Conservation (phyloP, 345 rosid species). For the Balakata baccata region DNA sequence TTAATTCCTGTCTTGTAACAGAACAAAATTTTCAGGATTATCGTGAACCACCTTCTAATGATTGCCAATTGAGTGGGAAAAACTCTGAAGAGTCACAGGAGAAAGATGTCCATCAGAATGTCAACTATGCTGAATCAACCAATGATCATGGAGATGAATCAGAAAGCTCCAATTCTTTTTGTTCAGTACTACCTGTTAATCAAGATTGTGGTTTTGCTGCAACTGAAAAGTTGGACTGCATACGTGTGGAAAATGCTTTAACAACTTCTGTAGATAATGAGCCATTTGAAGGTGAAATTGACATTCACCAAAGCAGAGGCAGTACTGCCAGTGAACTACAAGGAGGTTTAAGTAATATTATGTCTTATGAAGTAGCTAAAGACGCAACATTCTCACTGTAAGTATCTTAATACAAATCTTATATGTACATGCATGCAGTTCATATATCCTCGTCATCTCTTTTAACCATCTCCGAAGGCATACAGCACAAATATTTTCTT, state of each 20-base stretch:
- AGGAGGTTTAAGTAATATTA: conserved; percentile 15
- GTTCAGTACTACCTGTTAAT: conserved; percentile 16
- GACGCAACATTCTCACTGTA: conserved; percentile 34
- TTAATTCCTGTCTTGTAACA: conserved; percentile 17
- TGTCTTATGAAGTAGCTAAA: conserved; percentile 27
- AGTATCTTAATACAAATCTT: conserved; percentile 29
- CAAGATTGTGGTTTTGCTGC: conserved; percentile 26
- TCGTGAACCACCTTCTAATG: conserved; percentile 23
- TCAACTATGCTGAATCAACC: conserved; percentile 9
- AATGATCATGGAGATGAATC: conserved; percentile 12
- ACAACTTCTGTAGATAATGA: conserved; percentile 14
- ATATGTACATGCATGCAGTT: conserved; percentile 11
- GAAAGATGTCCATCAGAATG: conserved; percentile 16
- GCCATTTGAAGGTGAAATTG: conserved; percentile 31
- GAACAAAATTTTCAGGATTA: conserved; percentile 22
- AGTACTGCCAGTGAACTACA: conserved; percentile 17
- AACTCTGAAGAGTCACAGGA: conserved; percentile 24
- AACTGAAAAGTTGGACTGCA: conserved; percentile 20
- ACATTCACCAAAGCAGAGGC: conserved; percentile 18
- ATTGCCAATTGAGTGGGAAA: conserved; percentile 13
- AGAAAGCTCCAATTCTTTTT: conserved; percentile 16
- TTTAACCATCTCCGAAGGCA: neutral
- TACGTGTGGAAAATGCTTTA: conserved; percentile 21
- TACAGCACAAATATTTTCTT: neutral
- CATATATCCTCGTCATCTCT: conserved; percentile 4